Evolutionary conservation across 1,284 basidiomycete genomes (phyloP), one percentile per base, ranked within the genome.

Genomic region (Rhodotorula sp.): DNA sequence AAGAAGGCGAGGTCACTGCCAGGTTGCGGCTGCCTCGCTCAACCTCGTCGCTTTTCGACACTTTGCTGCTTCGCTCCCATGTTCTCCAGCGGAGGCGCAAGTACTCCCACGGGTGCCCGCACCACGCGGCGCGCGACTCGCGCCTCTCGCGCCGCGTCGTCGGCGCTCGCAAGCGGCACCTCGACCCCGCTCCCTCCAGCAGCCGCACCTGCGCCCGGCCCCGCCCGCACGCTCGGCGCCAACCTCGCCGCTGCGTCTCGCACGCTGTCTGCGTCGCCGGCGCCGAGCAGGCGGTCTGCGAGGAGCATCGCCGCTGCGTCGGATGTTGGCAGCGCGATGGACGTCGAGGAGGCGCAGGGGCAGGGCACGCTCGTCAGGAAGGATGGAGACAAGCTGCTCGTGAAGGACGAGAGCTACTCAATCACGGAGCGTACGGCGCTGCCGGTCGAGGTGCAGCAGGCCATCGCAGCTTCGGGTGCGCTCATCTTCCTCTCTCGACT

Each of bases 401-500:
- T 76, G 17, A 71, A 52, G 55, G 72, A 74, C 42, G 70, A 74
- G 14, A 62, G n/a, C 21, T 74, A 68, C 25, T 48, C 55, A 23
- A 69, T 76, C 14, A 52, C 64, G 0, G 69, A 76, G 62, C 55
- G 72, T 1, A 71, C 61, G 55, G 61, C 66, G 1, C 48, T 76
- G 7, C 74, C 74, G 2, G 64, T 46, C n/a, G 74, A 74, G 44
- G 68, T 74, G 1, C 61, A 66, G 52, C 60, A 72, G 55, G 61
- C 68, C 17, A 49, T 76, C 49, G 34, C 49, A 2, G 58, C 55
- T n/a, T 65, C 70, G 8, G 74, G 74, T 74, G 27, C 53, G 66
- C 27, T 34, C 34, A 34, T 34, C 34, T 48, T 50, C 23, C 23
- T 34, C 25, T 34, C 25, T 34, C 19, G 19, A 13, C 34, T 7